Evolutionary conservation across 345 rosid species (phyloP), one percentile per base, ranked within the genome.

Genomic region (Adansonia digitata): DNA sequence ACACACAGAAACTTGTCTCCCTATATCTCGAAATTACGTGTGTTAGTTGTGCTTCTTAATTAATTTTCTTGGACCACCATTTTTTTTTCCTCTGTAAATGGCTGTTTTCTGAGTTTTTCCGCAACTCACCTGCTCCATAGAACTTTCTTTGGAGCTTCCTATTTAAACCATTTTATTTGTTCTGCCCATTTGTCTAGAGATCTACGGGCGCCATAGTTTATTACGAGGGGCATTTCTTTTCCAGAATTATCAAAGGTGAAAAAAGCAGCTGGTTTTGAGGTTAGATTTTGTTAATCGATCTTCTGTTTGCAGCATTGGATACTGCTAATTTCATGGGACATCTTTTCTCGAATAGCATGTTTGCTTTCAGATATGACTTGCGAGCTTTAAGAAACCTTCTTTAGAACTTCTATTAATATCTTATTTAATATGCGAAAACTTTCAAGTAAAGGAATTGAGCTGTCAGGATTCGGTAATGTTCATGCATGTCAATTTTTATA

Each of bases 221-320:
- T 65, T 17, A 40, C 4, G 15, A 35, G 7, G 2, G 62, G 34
- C 18, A 2, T 59, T 59, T 14, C 22, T 12, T 53, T 39, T 1
- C 46, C 45, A 10, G 74, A 42, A 31, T 45, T 43, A 22, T 48
- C 42, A 40, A 4, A 63, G 57, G 42, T 45, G 40, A 37, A 72
- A n/a, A n/a, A n/a, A n/a, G 65, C 24, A 35, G n/a, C 74, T 20
- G 62, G 3, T 64, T 35, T 56, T 51, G 24, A 66, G 77, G 72
- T 65, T 75, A 18, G 61, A 26, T 39, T 59, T 29, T 40, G 45
- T 31, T 12, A n/a, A 7, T 59, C 42, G n/a, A 11, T 72, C 29
- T 45, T 42, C 43, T 27, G 69, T 73, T 18, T 61, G n/a, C 66
- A 12, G n/a, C 66, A 1, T 34, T 61, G 7, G 17, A 3, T 70